Percentiles rank a stretch among this genome's conserved stretches.
phyloP scores from a whole-genome alignment of 345 rosid species.

The Populus pruinosa region DNA sequence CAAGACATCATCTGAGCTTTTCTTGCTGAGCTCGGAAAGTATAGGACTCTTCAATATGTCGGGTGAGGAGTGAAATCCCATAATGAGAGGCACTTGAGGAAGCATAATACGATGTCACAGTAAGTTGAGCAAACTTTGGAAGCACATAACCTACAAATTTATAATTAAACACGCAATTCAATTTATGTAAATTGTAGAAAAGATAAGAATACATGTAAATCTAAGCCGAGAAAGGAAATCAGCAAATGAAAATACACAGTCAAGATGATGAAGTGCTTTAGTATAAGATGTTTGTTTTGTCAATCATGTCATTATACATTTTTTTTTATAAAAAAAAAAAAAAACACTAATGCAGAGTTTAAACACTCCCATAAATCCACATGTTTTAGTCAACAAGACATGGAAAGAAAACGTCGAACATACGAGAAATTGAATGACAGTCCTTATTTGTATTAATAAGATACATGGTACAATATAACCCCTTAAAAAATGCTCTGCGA shows the following conservation, averaged over 20 bases:
- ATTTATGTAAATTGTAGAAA: neutral
- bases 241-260: neutral
- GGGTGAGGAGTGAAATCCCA: conserved; percentile 76
- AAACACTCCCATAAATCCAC: no score
- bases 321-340: no score
- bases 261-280: neutral
- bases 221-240: neutral
- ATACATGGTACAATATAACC: no score
- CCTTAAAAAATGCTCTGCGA: no score
- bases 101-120: conserved; percentile 82
- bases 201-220: conserved; percentile 1
- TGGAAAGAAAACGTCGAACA: no score
- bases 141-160: conserved; percentile 65
- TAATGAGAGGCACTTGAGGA: conserved; percentile 93
- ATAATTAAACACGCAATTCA: conserved; percentile 13
- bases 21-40: conserved; percentile 43
- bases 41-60: conserved; percentile 62
- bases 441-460: no score
- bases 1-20: conserved; percentile 20
- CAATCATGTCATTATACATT: neutral
- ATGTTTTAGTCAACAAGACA: no score
- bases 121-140: conserved; percentile 78
- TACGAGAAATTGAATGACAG: no score
- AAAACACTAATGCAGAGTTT: no score
- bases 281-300: neutral